A percentile compares a stretch with the other conserved stretches of the same genome.
These are phyloP conservation scores for Sarcodon aspratus DNA, from an alignment of 768 basidiomycete genomes.

Conservation along the genomic window DNA sequence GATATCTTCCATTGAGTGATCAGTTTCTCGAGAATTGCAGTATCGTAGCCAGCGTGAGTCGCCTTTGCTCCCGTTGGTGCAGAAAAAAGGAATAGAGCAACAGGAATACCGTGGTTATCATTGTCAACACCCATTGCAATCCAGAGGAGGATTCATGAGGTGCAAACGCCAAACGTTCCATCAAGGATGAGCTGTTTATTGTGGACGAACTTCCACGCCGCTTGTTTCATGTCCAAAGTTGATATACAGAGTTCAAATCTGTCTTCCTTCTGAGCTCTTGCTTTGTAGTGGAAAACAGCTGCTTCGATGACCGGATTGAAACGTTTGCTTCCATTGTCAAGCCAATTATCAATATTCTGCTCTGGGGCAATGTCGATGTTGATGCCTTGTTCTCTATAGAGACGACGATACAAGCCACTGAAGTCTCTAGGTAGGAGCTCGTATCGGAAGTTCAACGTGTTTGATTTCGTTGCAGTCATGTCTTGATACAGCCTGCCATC, in stretches of 20 bases:
- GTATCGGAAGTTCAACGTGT: conserved; percentile 15
- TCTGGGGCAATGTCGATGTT: conserved; percentile 4
- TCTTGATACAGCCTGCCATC: not conserved
- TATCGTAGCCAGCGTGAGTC: conserved; percentile 19
- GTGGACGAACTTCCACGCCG: conserved; percentile 13
- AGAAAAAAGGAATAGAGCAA: conserved; percentile 21
- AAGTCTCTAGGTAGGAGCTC: conserved; percentile 9
- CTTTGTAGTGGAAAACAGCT: conserved; percentile 17
- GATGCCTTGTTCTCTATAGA: conserved; percentile 8
- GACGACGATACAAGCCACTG: conserved; percentile 11
- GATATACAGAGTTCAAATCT: conserved; percentile 21
- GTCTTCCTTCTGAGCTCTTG: conserved; percentile 10
- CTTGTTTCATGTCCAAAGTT: conserved; percentile 11
- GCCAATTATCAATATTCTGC: conserved; percentile 14
- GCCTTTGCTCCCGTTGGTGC: conserved; percentile 15
- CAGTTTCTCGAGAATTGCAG: conserved; percentile 12
- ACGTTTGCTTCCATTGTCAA: conserved; percentile 9
- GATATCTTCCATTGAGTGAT: conserved; percentile 12
- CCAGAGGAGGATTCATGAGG: conserved; percentile 12
- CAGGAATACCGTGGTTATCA: conserved; percentile 16
- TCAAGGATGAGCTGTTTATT: conserved; percentile 12
- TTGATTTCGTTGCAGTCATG: not conserved
- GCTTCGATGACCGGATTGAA: conserved; percentile 4
- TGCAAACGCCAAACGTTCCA: conserved; percentile 13
- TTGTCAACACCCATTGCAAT: conserved; percentile 23